phyloP scores from a whole-genome alignment of 2,329 filamentous ascomycete genomes.

The Scolecobasidium constrictum region DNA sequence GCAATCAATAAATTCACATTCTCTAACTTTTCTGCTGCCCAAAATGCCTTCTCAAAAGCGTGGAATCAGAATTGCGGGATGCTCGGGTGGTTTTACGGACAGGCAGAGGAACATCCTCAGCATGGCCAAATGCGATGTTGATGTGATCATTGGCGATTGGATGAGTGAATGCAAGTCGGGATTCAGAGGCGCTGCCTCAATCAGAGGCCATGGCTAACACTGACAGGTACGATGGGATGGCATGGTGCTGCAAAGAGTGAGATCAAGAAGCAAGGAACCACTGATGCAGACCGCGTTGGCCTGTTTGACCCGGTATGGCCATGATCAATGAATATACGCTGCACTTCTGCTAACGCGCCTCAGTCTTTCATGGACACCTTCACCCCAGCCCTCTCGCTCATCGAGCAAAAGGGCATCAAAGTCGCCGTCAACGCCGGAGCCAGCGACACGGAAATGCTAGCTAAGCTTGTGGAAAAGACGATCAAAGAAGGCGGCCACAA shows the following conservation, averaged over 20 bases:
- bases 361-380: conserved; percentile 13
- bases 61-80: conserved; percentile 21
- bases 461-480: conserved; percentile 4
- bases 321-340: no score
- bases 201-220: not conserved
- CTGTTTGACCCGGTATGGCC: no score
- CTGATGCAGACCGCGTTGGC: conserved; percentile 4
- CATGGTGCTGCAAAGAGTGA: conserved; percentile 13
- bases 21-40: no score
- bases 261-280: conserved; percentile 7
- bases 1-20: no score
- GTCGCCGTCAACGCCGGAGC: conserved; percentile 9
- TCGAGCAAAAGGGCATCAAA: conserved; percentile 10
- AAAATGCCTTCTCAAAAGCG: conserved; percentile 14
- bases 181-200: not conserved
- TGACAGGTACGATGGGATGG: conserved; percentile 13
- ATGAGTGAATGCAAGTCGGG: conserved; percentile 14
- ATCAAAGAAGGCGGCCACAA: not conserved
- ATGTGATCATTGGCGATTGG: conserved; percentile 16
- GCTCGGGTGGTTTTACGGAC: conserved; percentile 29
- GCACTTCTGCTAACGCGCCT: no score
- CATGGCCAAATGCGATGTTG: conserved; percentile 8
- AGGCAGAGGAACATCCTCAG: conserved; percentile 24
- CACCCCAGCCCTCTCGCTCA: conserved; percentile 10
- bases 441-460: conserved; percentile 7